Evolutionary conservation across 441 rosid genomes (phyloP), one percentile per base, ranked within the genome.

Genomic region (Croton setiger): DNA sequence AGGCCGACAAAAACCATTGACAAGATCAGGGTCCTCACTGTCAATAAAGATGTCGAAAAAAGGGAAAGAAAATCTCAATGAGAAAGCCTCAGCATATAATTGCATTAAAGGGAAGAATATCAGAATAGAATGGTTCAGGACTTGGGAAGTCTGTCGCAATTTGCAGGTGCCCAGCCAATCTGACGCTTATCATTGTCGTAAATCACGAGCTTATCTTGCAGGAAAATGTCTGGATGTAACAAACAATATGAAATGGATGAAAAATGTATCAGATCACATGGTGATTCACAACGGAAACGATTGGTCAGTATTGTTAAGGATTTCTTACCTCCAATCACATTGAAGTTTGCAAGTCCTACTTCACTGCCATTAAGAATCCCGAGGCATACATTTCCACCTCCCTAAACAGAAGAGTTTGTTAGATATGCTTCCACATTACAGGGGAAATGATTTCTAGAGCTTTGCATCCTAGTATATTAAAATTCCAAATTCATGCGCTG

Each of bases 321-420:
- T 58, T 17, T 49, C 75, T 58, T 85, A 90, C 99, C 98, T 73
- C 99, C 99, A 1, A 95, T 80, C 45, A 92, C 75, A 71, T 87
- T 88, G 61, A 81, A 9, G 64, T 92, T 78, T 45, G 77, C 82
- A 43, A 95, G 87, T 49, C 96, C 96, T 7, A 75, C 84, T 76
- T 87, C 87, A 17, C 84, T 77, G 31, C 99, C 99, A 71, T 92
- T 90, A 63, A 95, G 78, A 64, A 90, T 86, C 71, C 99, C 99
- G 79, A 95, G 72, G 76, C 97, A 95, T 7, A 55, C 35, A 55
- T 55, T 55, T 55, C 59, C 59, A 9, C 1, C 23, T 11, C 27
- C 27, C 59, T 55, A 55, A 55, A 27, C 17, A 54, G 59, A 55
- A 23, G 17, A 23, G 5, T 21, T 12, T 27, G 58, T 23, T 27